phyloP scores from a whole-genome alignment of 805 yeast genomes.

The Candida loeiensis region DNA sequence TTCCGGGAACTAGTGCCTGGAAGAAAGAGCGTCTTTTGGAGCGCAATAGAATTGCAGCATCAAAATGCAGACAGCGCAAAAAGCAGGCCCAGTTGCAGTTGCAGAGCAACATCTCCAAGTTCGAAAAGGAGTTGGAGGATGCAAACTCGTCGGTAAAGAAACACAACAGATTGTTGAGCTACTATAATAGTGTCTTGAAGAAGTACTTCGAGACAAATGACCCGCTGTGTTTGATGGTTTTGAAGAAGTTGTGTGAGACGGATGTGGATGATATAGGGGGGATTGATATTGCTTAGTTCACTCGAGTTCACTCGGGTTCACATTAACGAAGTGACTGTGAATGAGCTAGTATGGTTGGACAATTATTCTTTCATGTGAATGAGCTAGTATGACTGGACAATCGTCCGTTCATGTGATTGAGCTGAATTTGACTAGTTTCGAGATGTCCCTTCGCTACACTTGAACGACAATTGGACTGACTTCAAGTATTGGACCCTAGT shows the following conservation, averaged over 20 bases:
- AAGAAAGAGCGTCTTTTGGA: conserved; percentile 60
- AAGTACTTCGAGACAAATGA: conserved; percentile 12
- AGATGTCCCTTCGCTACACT: no score
- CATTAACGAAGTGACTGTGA: no score
- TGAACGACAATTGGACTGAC: no score
- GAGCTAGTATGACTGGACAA: no score
- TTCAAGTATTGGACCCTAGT: no score
- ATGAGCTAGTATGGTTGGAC: no score
- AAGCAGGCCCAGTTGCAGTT: conserved; percentile 66
- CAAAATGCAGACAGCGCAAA: conserved; percentile 64
- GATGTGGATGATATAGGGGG: conserved; percentile 9
- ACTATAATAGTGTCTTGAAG: conserved; percentile 10
- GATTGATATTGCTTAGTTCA: no score
- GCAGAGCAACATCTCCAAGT: conserved; percentile 54
- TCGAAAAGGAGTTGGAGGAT: conserved; percentile 41
- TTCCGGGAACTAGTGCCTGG: conserved; percentile 67
- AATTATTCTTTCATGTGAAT: no score
- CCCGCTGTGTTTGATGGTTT: conserved; percentile 6
- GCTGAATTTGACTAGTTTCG: no score
- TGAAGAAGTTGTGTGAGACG: conserved; percentile 7
- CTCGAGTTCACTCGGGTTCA: no score
- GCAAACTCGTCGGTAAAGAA: conserved; percentile 18
- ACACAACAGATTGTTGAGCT: conserved; percentile 16
- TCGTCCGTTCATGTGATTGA: no score
- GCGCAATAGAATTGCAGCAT: conserved; percentile 65